Base-by-base conservation (phyloP, 768 basidiomycete species). In the Dictyophora rubrovolvata region DNA sequence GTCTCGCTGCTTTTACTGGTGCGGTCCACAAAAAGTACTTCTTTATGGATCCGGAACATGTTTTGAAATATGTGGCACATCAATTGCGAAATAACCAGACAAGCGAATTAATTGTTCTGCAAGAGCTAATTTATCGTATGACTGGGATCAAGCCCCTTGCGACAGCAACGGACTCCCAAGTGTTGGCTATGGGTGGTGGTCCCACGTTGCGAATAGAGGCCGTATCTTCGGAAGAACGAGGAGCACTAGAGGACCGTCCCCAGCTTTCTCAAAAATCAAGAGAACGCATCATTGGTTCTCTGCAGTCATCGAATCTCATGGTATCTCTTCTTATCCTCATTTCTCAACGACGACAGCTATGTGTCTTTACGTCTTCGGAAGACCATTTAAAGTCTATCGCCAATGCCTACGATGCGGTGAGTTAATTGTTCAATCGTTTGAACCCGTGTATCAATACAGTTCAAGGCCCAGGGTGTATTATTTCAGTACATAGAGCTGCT, bases 121-220 rank as follows among this genome's bases (percentile, higher is more conserved):
- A 87, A 34, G 93, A 95, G 66, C 74, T 99, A 54, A 91, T 98
- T 54, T 87, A 85, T 80, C 90, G 92, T 69, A 95, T 97, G 92
- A 87, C 93, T 5, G 93, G 89, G 3, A 90, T 96, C 60, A 87
- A 95, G 66, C 91, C 93, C 3, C 74, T 96, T 54, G 89, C 91
- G 0, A 93, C 86, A 69, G 74, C 97, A 37, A 89, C 93, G 0
- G 92, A 96, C 61, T 77, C 84, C 0, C 94, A 98, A 70, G 83
- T 98, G 54, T 70, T 78, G 46, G 91, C 91, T 5, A 94, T 96
- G 84, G 90, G 89, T 6, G 92, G 94, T 50, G 96, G 96, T 4
- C 84, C 89, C 3, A 78, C 82, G 23, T 78, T 99, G 55, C 84
- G 93, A 33, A 85, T 86, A 48, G 95, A 98, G 73, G 88, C 91